Base-by-base conservation (phyloP, 192 early-diverging fungal species). In the Borealophlyctis nickersoniae region DNA sequence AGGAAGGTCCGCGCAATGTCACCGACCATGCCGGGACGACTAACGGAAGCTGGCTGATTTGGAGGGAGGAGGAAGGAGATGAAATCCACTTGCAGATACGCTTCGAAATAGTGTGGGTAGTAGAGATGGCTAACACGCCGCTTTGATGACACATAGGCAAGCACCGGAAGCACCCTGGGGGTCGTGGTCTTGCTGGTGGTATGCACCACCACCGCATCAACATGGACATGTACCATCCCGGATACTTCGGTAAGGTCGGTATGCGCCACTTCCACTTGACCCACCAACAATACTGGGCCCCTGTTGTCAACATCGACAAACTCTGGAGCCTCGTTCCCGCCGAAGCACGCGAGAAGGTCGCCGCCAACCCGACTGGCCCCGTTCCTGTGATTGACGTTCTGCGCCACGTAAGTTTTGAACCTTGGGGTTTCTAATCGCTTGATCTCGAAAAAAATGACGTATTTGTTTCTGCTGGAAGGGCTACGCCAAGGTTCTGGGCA, bases 241-340 rank as follows among this genome's bases (percentile, higher is more conserved):
- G 96, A 79, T 99, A 99, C 92, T 99, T 95, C 73, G 96, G 96
- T 84, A 97, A 99, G 86, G 95, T 99, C 82, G 96, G 96, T 94
- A 96, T 96, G 96, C 91, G 96, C 72, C 86, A 92, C 82, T 97
- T 93, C 92, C 95, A 97, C 88, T 82, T 88, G 89, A 97, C 92
- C 83, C 73, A 83, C 65, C 92, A 97, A 84, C 66, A 87, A 75
- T 83, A 81, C 79, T 88, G 90, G 88, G 79, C 86, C 71, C 90
- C 91, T 60, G 82, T 86, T 72, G 75, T 97, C 83, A 98, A 98
- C 85, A 75, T 96, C 52, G 92, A 98, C 83, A 90, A 88, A 73
- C 75, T 98, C 75, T 95, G 92, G 93, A 82, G 89, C 58, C 83
- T 97, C 63, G 91, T 95, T 66, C 83, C 86, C 67, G 87, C 88